These are phyloP conservation scores for Lasiodiplodia citricola DNA, from an alignment of 2,329 filamentous ascomycete species.

Conservation along the genomic window DNA sequence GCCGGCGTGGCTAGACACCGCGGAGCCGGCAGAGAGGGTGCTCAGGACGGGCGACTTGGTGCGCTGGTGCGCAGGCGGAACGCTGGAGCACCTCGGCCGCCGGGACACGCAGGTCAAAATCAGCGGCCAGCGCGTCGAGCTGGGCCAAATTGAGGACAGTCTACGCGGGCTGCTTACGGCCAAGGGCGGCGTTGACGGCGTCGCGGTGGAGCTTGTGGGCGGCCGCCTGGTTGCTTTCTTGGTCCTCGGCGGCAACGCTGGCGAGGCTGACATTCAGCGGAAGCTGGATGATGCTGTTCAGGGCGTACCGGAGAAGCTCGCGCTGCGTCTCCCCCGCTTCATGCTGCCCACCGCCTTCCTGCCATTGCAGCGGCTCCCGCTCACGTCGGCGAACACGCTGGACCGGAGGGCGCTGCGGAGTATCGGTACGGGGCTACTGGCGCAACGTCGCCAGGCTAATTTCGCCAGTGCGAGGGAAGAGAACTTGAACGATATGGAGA, in stretches of 20 bases:
- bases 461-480: neutral
- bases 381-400: conserved; percentile 41
- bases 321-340: neutral
- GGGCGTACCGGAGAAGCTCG: too few species aligned
- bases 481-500: neutral
- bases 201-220: neutral
- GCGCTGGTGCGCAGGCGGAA: conserved; percentile 33
- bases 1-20: conserved; percentile 36
- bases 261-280: neutral
- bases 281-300: neutral
- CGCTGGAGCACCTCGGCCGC: conserved; percentile 10
- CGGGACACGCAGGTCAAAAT: conserved; percentile 30
- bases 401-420: conserved; percentile 32
- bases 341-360: conserved; percentile 4
- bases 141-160: conserved; percentile 49
- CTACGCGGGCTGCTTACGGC: conserved; percentile 34
- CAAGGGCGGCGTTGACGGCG: neutral
- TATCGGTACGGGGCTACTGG: neutral
- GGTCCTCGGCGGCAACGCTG: neutral
- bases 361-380: conserved; percentile 12
- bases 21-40: conserved; percentile 34
- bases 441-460: neutral
- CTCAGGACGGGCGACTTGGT: conserved; percentile 24
- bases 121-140: conserved; percentile 44
- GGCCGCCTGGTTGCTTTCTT: too few species aligned